Percentiles rank a stretch among this genome's conserved stretches.
phyloP scores from a whole-genome alignment of 495 filamentous ascomycete species.

The Thozetella sp. region DNA sequence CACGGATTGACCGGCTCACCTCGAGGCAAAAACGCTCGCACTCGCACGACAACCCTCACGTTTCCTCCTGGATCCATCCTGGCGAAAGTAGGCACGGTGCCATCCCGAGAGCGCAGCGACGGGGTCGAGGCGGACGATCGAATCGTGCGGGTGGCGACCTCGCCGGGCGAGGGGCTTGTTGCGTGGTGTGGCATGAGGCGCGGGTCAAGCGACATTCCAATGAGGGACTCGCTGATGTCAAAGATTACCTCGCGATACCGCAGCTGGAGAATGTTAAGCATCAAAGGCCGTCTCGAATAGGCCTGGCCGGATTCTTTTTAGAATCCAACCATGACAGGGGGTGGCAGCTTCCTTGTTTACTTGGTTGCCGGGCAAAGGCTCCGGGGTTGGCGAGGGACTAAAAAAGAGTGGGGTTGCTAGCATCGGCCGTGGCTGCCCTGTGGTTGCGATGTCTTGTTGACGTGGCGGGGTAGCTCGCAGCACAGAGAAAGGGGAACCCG shows the following conservation, averaged over 20 bases:
- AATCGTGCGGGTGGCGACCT: conserved; percentile 27
- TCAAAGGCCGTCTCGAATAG: conserved; percentile 10
- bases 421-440: not conserved
- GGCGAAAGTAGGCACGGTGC: conserved; percentile 48
- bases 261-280: conserved; percentile 36
- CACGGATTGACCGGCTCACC: conserved; percentile 57
- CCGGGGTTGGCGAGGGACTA: not conserved
- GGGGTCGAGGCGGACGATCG: conserved; percentile 67
- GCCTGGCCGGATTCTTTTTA: conserved; percentile 11
- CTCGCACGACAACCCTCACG: conserved; percentile 92
- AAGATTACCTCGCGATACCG: conserved; percentile 35
- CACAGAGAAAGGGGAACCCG: too few relatives aligned
- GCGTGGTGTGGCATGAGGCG: conserved; percentile 40
- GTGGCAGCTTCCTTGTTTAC: not conserved
- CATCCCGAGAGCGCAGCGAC: conserved; percentile 74
- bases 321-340: conserved; percentile 5
- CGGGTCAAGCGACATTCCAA: conserved; percentile 44
- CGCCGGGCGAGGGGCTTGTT: conserved; percentile 21
- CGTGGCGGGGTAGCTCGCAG: conserved; percentile 1
- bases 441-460: not conserved
- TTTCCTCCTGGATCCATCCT: conserved; percentile 71
- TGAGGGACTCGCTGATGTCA: conserved; percentile 43
- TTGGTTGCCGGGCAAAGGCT: conserved; percentile 1
- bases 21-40: conserved; percentile 85
- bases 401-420: not conserved